Conservation (phyloP, 805 yeast species). For the Ogataea parapolymorpha region DNA sequence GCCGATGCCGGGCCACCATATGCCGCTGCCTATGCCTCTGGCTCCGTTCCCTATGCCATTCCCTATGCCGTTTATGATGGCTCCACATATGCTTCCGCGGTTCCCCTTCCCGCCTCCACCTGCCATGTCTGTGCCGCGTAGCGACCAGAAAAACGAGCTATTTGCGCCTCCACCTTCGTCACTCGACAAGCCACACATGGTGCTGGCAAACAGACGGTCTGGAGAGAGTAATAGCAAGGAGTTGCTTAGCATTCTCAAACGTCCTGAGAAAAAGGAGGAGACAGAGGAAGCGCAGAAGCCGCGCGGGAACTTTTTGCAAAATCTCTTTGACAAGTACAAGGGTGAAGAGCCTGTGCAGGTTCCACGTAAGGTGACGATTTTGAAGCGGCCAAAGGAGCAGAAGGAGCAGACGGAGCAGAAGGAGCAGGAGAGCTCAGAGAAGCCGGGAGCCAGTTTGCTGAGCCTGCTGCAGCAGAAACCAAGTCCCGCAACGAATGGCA, state of each 20-base stretch:
- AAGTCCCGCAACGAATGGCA: background rate
- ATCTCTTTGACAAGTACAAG: conserved; percentile 18
- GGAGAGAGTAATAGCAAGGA: conserved; percentile 33
- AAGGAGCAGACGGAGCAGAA: background rate
- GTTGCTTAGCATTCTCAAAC: conserved; percentile 28
- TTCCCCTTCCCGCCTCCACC: conserved; percentile 15
- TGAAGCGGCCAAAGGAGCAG: conserved; percentile 7
- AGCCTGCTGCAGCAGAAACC: conserved; percentile 14
- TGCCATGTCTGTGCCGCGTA: conserved; percentile 6
- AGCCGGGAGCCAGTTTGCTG: conserved; percentile 9
- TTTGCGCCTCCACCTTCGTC: conserved; percentile 33
- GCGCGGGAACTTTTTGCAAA: conserved; percentile 17
- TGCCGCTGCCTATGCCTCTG: conserved; percentile 23
- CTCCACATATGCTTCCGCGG: conserved; percentile 9
- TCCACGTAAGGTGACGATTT: conserved; percentile 6
- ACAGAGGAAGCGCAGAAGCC: conserved; percentile 4
- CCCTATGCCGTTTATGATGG: conserved; percentile 17
- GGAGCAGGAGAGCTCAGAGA: conserved; percentile 1
- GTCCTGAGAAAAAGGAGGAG: conserved; percentile 3
- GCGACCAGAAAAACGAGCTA: conserved; percentile 12
- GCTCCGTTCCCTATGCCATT: conserved; percentile 16
- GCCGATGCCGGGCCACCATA: conserved; percentile 22
- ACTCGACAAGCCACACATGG: conserved; percentile 32
- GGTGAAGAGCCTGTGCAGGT: conserved; percentile 2
- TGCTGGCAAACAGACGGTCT: conserved; percentile 26